These are phyloP conservation scores for Chamaecrista fasciculata DNA, from an alignment of 306 rosid species.

Conservation along the genomic window DNA sequence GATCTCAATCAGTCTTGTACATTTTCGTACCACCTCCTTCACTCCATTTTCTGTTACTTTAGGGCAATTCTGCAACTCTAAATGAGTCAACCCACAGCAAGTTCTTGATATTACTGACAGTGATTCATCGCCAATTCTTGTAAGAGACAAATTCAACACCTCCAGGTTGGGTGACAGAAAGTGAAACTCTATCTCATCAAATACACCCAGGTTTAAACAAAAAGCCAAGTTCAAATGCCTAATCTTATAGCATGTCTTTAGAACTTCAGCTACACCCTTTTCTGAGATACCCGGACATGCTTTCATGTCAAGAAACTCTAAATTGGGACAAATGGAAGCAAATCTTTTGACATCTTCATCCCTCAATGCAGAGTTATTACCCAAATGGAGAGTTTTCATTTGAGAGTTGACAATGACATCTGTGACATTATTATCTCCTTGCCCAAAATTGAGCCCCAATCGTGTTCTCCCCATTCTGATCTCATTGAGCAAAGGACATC, in stretches of 20 bases:
- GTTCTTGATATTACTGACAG: conserved; percentile 52
- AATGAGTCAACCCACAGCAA: conserved; percentile 40
- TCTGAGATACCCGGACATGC: conserved; percentile 35
- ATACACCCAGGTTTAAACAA: too few species aligned
- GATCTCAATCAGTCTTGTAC: conserved; percentile 56
- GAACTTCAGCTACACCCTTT: conserved; percentile 38
- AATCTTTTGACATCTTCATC: too few species aligned
- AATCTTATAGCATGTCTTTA: conserved; percentile 51
- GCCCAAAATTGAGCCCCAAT: conserved; percentile 23
- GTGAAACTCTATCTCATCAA: too few species aligned
- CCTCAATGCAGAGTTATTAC: too few species aligned
- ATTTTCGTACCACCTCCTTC: conserved; percentile 49
- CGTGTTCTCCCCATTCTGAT: conserved; percentile 46
- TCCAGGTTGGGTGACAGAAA: conserved; percentile 37
- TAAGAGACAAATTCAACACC: conserved; percentile 39
- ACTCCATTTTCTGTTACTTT: conserved; percentile 59
- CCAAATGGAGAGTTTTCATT: too few species aligned
- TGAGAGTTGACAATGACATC: conserved; percentile 23
- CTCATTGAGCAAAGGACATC: conserved; percentile 45
- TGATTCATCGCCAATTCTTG: conserved; percentile 46
- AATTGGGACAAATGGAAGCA: too few species aligned
- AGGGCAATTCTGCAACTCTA: conserved; percentile 56
- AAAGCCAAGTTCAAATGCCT: conserved; percentile 46
- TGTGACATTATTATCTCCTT: not conserved
- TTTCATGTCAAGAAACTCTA: too few species aligned